phyloP scores from a whole-genome alignment of 148 eudicot species.

The Persicaria maculosa region DNA sequence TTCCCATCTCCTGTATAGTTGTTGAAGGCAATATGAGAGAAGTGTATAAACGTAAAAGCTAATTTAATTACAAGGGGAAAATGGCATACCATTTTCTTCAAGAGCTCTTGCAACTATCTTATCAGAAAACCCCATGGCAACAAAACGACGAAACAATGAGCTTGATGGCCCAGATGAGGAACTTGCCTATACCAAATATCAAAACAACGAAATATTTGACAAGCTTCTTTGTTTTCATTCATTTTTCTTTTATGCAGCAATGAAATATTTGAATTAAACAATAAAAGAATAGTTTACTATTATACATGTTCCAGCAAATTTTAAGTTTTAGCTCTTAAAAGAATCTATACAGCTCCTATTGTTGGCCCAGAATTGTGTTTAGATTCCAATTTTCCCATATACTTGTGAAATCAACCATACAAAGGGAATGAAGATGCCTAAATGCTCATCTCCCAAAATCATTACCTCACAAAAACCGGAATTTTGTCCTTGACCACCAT shows the following conservation, averaged over 20 bases:
- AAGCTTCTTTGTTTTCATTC: neutral
- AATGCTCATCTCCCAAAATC: neutral
- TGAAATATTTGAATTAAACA: neutral
- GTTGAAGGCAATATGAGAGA: constrained; percentile 5
- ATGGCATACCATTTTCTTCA: constrained; percentile 50
- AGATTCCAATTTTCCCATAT: neutral
- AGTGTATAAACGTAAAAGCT: neutral
- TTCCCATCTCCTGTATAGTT: constrained; percentile 42
- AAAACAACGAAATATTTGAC: neutral
- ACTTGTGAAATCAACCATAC: neutral
- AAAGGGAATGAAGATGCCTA: neutral
- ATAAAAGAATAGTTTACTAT: neutral
- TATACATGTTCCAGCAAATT: neutral
- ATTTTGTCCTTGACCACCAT: constrained; percentile 20
- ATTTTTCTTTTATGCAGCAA: neutral
- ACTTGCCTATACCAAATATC: constrained; percentile 37
- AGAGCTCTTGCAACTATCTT: constrained; percentile 49
- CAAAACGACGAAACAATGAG: constrained; percentile 40
- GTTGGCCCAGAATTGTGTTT: neutral
- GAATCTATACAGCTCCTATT: neutral
- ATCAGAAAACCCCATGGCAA: constrained; percentile 52
- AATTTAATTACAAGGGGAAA: neutral
- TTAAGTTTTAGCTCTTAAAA: neutral
- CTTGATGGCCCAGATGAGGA: constrained; percentile 45
- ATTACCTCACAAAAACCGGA: constrained; percentile 40